Evolutionary conservation across 2,329 filamentous ascomycete species (phyloP), one percentile per base, ranked within the genome.

Genomic region (Colletotrichum musicola): DNA sequence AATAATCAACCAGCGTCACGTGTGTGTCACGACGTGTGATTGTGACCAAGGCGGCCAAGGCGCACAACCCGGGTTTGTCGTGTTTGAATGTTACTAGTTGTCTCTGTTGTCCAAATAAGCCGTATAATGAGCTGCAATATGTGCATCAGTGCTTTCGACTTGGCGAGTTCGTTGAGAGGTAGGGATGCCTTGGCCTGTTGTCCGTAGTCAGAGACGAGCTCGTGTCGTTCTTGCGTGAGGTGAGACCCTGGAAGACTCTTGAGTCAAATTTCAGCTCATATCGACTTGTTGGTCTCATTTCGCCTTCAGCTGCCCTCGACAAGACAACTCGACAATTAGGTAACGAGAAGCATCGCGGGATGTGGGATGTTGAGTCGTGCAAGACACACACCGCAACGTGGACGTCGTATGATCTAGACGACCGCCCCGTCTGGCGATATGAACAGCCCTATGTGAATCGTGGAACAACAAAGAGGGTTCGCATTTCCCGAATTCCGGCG

Each of bases 371-470:
- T 16, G 20, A 35, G 30, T 35, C 4, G 14, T 40, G 1, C 6
- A 5, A n/a, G 22, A 2, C 0, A 27, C 30, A 30, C 54, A 25
- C 22, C 9, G 16, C 35, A 64, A 51, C 4, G 12, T 9, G 46
- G 0, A 13, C 10, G 22, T 47, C 27, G n/a, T 47, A 38, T 40
- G 55, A 66, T 22, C 27, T 50, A 42, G 63, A 18, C 30, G 27
- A 27, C 18, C 16, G 30, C 30, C 30, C 30, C 30, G 6, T 35
- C 30, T 35, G 3, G 30, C 2, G 10, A 35, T 35, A 35, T 35
- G 10, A 35, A n/a, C 49, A 62, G 63, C 57, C 57, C 40, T 66
- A 55, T n/a, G 12, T 13, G 42, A 25, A 42, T 35, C 22, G 30
- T 25, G 35, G 18, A 51, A 51, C 13, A 51, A 51, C 40, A 38